Evolutionary conservation across 2,329 filamentous ascomycete species (phyloP), one percentile per base, ranked within the genome.

Genomic region (Penicillium sp.): DNA sequence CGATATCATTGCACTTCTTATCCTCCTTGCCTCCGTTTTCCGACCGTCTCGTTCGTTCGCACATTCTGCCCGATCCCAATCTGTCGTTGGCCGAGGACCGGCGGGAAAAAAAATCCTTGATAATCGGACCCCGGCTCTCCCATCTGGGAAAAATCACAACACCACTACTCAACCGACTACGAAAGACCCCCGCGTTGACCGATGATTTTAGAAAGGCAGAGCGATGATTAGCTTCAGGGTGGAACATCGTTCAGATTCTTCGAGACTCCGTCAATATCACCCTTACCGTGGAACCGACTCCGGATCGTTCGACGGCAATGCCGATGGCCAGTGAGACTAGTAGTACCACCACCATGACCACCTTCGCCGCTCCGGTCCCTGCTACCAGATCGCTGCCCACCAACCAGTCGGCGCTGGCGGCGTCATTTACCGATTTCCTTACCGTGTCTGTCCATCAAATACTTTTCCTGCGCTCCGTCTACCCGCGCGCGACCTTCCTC

Each of bases 381-480:
- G 69, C 69, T 52, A 72, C 74, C 52, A 66, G 65, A 58, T 71
- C 70, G 54, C 63, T 76, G 41, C 72, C 79, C 47, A 76, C 78
- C 52, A 80, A 76, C 39, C 75, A 84, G 76, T 65, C 80, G 69
- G 69, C 77, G 46, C 83, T 92, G 59, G 81, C 92, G 58, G 75
- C 79, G 51, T 83, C 86, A 45, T 92, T 96, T 74, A 84, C 83
- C 55, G 84, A 86, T 66, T 96, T 96, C 75, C 83, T 96, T 49
- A 89, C 86, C 54, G 85, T 93, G 56, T 84, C 89, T 63, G 84
- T 93, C 58, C 92, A 97, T 78, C 90, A 90, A 52, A 86, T 97
- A 63, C 84, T 96, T 61, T 93, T 86, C 77, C 85, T 94, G 65
- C 89, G 92, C 62, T 73, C 74, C 53, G 84, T 96, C 65, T 97